Evolutionary conservation across 495 filamentous ascomycete genomes (phyloP), one percentile per base, ranked within the genome.

Genomic region (Wilcoxina mikolae): DNA sequence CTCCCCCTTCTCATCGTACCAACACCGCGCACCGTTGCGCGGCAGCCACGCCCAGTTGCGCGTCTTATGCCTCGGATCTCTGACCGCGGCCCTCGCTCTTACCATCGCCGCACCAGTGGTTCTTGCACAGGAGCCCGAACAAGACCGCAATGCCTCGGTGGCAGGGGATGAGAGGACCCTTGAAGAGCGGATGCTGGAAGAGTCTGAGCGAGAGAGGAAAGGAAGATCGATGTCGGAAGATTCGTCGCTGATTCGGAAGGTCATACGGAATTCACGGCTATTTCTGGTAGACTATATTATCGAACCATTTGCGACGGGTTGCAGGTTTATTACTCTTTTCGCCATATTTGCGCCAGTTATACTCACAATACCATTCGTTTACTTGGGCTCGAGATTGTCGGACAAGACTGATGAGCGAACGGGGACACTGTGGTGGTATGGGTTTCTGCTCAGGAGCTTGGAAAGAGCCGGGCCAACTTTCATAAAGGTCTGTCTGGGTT

Each of bases 391-490:
- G 29, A 70, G 77, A 45, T 65, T 76, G 55, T 70, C 74, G 3
- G 70, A 76, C n/a, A 74, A 72, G 39, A 78, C 82, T 59, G 77
- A 81, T 53, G 82, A 89, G 66, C 76, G 84, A 42, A 71, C 69
- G 17, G 93, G 91, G 17, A 87, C 89, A 10, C 58, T 96, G 11
- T 94, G 86, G 89, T 99, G 91, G 93, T 96, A 95, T 72, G 73
- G 70, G 0, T 94, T 95, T 65, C 67, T 99, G 38, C 86, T 96
- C 4, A 76, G 74, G 50, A 74, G 81, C 2, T 95, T 99, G 93
- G 93, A 99, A 68, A 77, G 80, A 56, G 87, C 89, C 29, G 93
- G 93, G 4, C 88, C 93, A 29, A 89, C 93, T 0, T 99, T 96
- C 63, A 96, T 99, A 71, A 99, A 99, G 79, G 88, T 91, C 70